These are phyloP conservation scores for Cantharellus cinnabarinus DNA, from an alignment of 768 basidiomycete genomes.

Conservation along the genomic window DNA sequence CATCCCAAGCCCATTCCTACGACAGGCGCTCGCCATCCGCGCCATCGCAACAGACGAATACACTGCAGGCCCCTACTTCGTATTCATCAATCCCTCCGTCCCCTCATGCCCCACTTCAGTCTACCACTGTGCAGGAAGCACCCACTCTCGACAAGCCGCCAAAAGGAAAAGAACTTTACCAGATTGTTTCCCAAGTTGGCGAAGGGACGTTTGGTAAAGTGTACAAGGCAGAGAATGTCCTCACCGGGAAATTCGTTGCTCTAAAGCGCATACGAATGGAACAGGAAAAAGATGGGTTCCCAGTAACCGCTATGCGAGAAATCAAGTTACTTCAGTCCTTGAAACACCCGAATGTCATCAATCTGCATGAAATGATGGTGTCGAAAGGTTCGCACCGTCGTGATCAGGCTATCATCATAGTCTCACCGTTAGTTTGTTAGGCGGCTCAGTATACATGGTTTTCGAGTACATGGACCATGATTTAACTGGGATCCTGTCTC, in stretches of 20 bases:
- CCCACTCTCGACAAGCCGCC: not conserved
- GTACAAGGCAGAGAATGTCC: slow-evolving; percentile 76
- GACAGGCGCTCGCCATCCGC: too few relatives aligned
- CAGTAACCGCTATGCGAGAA: slow-evolving; percentile 96
- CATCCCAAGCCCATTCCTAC: too few relatives aligned
- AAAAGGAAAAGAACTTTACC: slow-evolving; percentile 38
- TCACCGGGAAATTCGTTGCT: slow-evolving; percentile 62
- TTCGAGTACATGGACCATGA: slow-evolving; percentile 99
- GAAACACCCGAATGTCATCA: slow-evolving; percentile 74
- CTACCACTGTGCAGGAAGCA: not conserved
- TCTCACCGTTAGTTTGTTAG: not conserved
- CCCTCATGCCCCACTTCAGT: not conserved
- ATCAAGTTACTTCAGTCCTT: slow-evolving; percentile 91
- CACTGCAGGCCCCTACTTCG: too few relatives aligned
- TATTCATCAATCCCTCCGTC: not conserved
- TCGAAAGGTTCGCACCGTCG: slow-evolving; percentile 49
- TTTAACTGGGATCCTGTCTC: slow-evolving; percentile 81
- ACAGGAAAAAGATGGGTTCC: slow-evolving; percentile 90
- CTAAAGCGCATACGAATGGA: slow-evolving; percentile 97
- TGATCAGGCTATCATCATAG: not conserved
- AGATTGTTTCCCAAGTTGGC: slow-evolving; percentile 81
- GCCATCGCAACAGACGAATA: too few relatives aligned
- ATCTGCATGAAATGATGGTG: slow-evolving; percentile 95
- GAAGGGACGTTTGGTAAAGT: slow-evolving; percentile 99
- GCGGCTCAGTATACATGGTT: slow-evolving; percentile 54